Base-by-base conservation (phyloP, 176 grass and related monocot species). In the Triticum turgidum region DNA sequence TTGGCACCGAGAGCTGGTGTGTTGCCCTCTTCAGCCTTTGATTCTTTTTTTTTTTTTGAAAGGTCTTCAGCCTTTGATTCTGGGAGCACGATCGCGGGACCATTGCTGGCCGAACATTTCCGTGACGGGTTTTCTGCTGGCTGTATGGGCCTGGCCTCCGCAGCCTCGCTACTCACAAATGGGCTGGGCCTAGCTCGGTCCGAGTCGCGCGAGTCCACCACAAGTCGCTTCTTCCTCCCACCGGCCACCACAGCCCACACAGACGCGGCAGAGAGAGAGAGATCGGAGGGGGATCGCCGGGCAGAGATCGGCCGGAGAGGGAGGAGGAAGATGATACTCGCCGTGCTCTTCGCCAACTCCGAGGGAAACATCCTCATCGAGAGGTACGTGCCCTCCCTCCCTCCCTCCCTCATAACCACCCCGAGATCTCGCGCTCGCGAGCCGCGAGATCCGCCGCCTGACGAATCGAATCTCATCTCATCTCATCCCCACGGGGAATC, bases 361-460 rank as follows among this genome's bases (percentile, higher is more conserved):
- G 92, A 94, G 1, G 92, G 89, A 32, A 94, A 94, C 89, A 94
- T 94, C 85, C 90, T 95, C 86, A 77, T 90, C 85, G 88, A 92
- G 88, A 86, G 90, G 88, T 92, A 76, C 4, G 44, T 10, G 37
- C 7, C 5, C 6, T 7, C 37, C 37, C 5, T 2, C 38, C 37
- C 37, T 7, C 37, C 38, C 38, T 5, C 34, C 5, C 5, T 27
- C 27, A 27, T 27, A 8, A 1, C 38, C 7, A 39, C 3, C 24
- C 1, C 27, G 35, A 29, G 72, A 84, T 81, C 65, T 79, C 49
- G 35, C 59, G 56, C 13, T 25, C 63, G 12, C 72, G 8, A 41
- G 17, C 15, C 5, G 56, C 61, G 72, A 86, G 80, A 90, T 90
- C 88, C 21, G 45, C 81, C 20, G 21, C 47, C 47, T 51, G 11